Conservation (phyloP, 371 early-diverging fungal genomes). For the Apophysomyces ossiformis region DNA sequence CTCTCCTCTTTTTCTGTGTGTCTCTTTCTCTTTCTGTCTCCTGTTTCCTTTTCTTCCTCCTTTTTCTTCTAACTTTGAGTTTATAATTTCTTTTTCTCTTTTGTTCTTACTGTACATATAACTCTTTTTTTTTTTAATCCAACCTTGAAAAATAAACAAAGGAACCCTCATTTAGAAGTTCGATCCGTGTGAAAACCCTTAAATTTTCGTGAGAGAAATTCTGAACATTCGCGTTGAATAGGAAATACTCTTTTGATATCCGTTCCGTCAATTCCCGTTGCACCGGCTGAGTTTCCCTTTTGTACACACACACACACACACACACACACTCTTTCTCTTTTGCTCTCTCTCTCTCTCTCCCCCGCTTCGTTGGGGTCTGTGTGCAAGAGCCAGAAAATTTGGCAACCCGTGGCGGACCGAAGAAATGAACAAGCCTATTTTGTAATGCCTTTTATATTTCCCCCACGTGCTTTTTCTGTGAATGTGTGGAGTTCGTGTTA, state of each 20-base stretch:
- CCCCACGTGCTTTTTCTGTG: conserved; percentile 1
- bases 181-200: conserved; percentile 8
- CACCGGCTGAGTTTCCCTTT: conserved; percentile 7
- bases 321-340: no score
- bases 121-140: not conserved
- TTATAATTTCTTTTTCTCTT: not conserved
- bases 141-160: not conserved
- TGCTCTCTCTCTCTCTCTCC: no score
- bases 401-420: conserved; percentile 10
- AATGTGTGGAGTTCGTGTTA: not conserved
- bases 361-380: not conserved
- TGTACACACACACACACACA: no score
- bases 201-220: conserved; percentile 8
- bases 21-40: not conserved
- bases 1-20: not conserved
- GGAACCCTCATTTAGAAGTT: not conserved
- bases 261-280: conserved; percentile 11
- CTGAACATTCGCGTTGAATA: not conserved
- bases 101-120: not conserved
- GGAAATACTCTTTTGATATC: not conserved
- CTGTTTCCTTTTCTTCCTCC: not conserved
- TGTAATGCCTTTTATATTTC: not conserved
- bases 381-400: not conserved
- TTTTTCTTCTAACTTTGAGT: not conserved
- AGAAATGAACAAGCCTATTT: not conserved